Evolutionary conservation across 495 filamentous ascomycete genomes (phyloP).

Genomic region (Penicillium daleae): DNA sequence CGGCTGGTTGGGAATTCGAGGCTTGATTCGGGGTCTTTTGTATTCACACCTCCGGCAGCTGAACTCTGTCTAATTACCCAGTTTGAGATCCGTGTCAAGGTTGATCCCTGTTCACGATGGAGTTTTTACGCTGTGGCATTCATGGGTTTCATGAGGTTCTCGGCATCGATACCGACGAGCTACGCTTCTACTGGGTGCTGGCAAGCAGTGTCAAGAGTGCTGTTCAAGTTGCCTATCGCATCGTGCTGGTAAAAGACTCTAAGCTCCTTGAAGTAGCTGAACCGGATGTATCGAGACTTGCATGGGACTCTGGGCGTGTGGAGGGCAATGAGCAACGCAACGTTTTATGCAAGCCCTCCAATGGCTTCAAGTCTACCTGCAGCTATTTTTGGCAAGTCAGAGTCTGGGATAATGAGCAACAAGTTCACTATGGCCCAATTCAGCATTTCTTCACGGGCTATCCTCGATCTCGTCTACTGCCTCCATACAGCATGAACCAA

Average conservation of each 20-base stretch:
- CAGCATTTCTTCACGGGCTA: conserved; percentile 35
- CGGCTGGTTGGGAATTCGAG: background rate
- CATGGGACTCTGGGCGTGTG: conserved; percentile 32
- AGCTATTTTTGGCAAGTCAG: conserved; percentile 30
- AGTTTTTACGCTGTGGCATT: conserved; percentile 32
- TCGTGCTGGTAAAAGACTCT: conserved; percentile 21
- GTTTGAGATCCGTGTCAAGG: background rate
- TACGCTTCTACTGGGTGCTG: conserved; percentile 33
- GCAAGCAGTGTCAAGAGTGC: conserved; percentile 9
- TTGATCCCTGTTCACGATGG: conserved; percentile 12
- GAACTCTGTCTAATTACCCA: background rate
- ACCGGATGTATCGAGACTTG: conserved; percentile 3
- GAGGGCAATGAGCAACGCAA: conserved; percentile 32
- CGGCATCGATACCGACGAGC: conserved; percentile 33
- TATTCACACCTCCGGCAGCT: background rate
- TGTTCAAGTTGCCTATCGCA: conserved; percentile 27
- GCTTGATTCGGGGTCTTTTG: background rate
- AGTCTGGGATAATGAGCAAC: conserved; percentile 25
- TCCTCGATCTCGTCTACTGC: conserved; percentile 28
- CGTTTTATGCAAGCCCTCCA: conserved; percentile 27
- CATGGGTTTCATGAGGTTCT: conserved; percentile 37
- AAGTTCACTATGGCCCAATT: conserved; percentile 17
- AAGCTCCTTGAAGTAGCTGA: conserved; percentile 4
- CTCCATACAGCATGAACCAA: conserved; percentile 39
- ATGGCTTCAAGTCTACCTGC: conserved; percentile 31